Conservation (phyloP, 257 asterid species). For the Eustoma russellianum region DNA sequence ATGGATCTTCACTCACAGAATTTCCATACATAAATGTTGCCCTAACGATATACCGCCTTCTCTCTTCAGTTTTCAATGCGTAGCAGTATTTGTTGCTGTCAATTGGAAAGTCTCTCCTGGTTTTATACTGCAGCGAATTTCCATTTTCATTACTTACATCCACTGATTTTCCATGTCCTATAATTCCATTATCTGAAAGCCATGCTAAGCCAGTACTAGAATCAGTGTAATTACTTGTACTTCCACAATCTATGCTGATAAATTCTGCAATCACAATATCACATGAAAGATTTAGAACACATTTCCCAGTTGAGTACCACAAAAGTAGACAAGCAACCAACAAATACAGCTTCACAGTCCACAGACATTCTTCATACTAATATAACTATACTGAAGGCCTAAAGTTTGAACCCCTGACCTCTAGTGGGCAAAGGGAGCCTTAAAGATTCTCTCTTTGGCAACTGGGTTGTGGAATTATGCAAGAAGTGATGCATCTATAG, state of each 20-base stretch:
- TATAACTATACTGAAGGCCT: too few relatives aligned
- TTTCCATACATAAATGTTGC: slow-evolving; percentile 75
- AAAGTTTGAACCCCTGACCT: not conserved
- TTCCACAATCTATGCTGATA: slow-evolving; percentile 90
- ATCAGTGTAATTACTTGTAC: slow-evolving; percentile 53
- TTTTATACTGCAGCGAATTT: slow-evolving; percentile 38
- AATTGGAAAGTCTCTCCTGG: slow-evolving; percentile 66
- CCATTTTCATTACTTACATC: slow-evolving; percentile 26
- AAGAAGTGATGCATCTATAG: not conserved
- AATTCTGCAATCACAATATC: slow-evolving; percentile 53
- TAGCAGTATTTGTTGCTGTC: slow-evolving; percentile 75
- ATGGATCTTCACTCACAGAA: slow-evolving; percentile 40
- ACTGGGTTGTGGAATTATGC: not conserved
- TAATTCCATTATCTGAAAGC: slow-evolving; percentile 52
- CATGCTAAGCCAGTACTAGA: slow-evolving; percentile 56
- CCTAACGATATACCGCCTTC: slow-evolving; percentile 72
- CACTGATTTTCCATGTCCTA: slow-evolving; percentile 41
- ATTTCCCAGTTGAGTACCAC: too few relatives aligned
- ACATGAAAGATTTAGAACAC: not conserved
- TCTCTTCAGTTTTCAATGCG: slow-evolving; percentile 48
- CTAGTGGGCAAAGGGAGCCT: not conserved
- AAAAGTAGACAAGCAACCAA: too few relatives aligned
- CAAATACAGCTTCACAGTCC: too few relatives aligned
- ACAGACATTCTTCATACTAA: too few relatives aligned
- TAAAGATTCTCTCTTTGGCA: not conserved